Evolutionary conservation across 2,329 filamentous ascomycete genomes (phyloP).

Genomic region (Neurospora sp.): DNA sequence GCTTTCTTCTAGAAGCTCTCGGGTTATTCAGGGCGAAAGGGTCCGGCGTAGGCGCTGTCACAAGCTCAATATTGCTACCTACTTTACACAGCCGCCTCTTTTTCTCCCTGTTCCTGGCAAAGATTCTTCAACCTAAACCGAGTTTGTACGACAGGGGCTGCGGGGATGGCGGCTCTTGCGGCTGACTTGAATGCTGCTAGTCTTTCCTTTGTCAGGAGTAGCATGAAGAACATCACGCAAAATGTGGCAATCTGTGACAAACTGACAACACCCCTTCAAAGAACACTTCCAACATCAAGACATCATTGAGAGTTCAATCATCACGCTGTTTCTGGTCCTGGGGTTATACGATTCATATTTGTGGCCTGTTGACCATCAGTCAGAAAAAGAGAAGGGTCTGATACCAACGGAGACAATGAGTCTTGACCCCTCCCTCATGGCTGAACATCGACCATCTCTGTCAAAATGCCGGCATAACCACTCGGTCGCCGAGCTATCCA

Average conservation of each 20-base stretch:
- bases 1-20: neutral
- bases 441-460: neutral
- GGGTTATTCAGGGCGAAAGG: neutral
- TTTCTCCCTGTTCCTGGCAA: neutral
- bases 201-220: neutral
- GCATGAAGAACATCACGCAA: neutral
- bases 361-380: neutral
- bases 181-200: neutral
- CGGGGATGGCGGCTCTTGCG: neutral
- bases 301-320: neutral
- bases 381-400: neutral
- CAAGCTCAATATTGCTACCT: neutral
- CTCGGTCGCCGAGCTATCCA: neutral
- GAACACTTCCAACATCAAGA: neutral
- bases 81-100: neutral
- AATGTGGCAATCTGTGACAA: neutral
- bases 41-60: neutral
- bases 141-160: neutral
- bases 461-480: neutral
- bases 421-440: neutral
- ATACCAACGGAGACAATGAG: neutral
- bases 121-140: neutral
- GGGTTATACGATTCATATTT: neutral
- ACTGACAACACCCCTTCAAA: neutral
- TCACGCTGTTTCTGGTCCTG: neutral